These are phyloP conservation scores for Phytophthora sp. DNA, from an alignment of 352 stramenopile genomes.

Conservation along the genomic window DNA sequence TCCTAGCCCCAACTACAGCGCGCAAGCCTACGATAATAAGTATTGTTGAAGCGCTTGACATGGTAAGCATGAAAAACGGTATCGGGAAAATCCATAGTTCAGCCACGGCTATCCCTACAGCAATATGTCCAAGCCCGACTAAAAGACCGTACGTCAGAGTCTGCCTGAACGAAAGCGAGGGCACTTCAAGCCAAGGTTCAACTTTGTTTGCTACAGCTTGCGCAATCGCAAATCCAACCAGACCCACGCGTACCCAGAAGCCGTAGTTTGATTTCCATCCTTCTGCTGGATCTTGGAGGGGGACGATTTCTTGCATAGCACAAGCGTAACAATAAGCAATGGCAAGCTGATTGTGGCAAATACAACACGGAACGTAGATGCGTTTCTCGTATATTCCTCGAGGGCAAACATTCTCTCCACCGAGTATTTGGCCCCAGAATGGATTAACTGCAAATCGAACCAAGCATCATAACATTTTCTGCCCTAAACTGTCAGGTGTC, in stretches of 20 bases:
- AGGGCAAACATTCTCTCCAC: conserved; percentile 10
- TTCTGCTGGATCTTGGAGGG: conserved; percentile 2
- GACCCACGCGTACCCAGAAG: conserved; percentile 1
- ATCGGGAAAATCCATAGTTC: conserved; percentile 1
- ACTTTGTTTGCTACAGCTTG: not conserved
- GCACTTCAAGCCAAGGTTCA: not conserved
- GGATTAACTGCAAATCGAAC: not conserved
- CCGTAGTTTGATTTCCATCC: conserved; percentile 1
- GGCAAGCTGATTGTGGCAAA: not conserved
- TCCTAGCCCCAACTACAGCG: not conserved
- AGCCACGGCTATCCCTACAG: not conserved
- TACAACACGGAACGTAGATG: not conserved
- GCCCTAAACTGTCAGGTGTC: no score
- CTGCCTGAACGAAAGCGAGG: not conserved
- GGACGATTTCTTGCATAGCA: conserved; percentile 2
- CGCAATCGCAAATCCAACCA: not conserved
- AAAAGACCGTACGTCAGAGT: not conserved
- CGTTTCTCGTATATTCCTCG: conserved; percentile 6
- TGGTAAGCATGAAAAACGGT: not conserved
- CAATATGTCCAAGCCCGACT: not conserved
- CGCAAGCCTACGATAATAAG: not conserved
- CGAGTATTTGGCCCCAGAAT: conserved; percentile 14
- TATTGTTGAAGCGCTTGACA: not conserved
- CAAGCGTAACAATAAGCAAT: not conserved
- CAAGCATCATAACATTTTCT: not conserved